These are phyloP conservation scores for Liquidambar formosana DNA, from an alignment of 164 flowering plant species.

Conservation along the genomic window DNA sequence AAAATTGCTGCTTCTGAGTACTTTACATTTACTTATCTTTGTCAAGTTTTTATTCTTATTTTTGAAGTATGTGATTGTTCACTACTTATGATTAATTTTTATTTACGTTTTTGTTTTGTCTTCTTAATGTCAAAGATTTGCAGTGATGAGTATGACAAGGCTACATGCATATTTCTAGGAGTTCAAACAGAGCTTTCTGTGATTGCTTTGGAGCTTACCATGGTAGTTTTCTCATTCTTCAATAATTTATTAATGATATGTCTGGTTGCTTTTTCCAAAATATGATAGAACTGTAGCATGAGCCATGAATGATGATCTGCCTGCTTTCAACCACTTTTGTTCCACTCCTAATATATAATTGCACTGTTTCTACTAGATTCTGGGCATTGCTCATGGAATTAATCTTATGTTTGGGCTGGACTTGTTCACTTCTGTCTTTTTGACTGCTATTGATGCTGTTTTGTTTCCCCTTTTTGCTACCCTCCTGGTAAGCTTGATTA, in stretches of 20 bases:
- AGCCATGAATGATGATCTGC: neutral
- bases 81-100: no score
- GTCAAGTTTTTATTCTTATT: no score
- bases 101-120: neutral
- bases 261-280: neutral
- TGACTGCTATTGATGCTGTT: constrained; percentile 61
- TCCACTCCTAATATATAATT: constrained; percentile 9
- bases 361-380: constrained; percentile 42
- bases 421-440: constrained; percentile 59
- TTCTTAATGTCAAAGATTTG: constrained; percentile 59
- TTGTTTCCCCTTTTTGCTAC: constrained; percentile 61
- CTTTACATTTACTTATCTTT: no score
- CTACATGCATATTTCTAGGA: constrained; percentile 70
- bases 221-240: constrained; percentile 48
- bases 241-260: neutral
- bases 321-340: neutral
- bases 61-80: no score
- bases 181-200: constrained; percentile 76
- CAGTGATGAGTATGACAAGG: constrained; percentile 72
- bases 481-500: constrained; percentile 51
- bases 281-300: neutral
- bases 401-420: constrained; percentile 74
- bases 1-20: no score
- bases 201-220: constrained; percentile 65
- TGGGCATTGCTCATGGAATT: constrained; percentile 85